Evolutionary conservation across 768 basidiomycete species (phyloP).

Genomic region (Chalciporus pseudorubinellus): DNA sequence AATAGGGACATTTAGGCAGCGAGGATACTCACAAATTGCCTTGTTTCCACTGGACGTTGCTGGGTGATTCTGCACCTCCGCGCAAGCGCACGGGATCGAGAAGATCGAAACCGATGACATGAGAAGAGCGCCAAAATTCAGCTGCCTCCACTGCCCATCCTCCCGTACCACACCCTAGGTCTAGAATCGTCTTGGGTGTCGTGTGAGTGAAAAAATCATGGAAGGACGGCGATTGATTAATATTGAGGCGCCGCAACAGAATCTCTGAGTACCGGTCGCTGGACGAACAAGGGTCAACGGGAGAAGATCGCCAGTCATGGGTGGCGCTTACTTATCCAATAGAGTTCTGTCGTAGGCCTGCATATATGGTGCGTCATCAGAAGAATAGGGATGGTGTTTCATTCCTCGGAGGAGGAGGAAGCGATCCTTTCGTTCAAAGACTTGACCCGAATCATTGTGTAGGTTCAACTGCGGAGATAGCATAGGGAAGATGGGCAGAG

Average conservation of each 20-base stretch:
- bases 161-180: conserved; percentile 75
- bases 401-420: conserved; percentile 34
- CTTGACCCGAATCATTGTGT: conserved; percentile 13
- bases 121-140: conserved; percentile 54
- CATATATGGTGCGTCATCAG: conserved; percentile 56
- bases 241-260: conserved; percentile 55
- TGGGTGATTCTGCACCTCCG: conserved; percentile 38
- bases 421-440: conserved; percentile 24
- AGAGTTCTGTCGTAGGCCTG: conserved; percentile 58
- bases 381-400: conserved; percentile 54
- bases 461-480: background rate
- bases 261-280: conserved; percentile 61
- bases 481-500: background rate
- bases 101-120: conserved; percentile 66
- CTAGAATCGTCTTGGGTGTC: conserved; percentile 58
- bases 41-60: conserved; percentile 48
- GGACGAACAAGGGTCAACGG: conserved; percentile 6
- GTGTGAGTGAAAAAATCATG: conserved; percentile 43
- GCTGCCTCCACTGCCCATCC: conserved; percentile 67
- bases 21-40: conserved; percentile 62
- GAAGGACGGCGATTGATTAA: conserved; percentile 58
- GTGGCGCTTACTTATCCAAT: conserved; percentile 53
- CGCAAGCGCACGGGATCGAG: conserved; percentile 36
- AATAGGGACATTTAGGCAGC: background rate
- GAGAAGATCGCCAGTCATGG: conserved; percentile 2